Evolutionary conservation across 352 stramenopile species (phyloP), one percentile per base, ranked within the genome.

Genomic region (Pythium rhizo-oryzae): DNA sequence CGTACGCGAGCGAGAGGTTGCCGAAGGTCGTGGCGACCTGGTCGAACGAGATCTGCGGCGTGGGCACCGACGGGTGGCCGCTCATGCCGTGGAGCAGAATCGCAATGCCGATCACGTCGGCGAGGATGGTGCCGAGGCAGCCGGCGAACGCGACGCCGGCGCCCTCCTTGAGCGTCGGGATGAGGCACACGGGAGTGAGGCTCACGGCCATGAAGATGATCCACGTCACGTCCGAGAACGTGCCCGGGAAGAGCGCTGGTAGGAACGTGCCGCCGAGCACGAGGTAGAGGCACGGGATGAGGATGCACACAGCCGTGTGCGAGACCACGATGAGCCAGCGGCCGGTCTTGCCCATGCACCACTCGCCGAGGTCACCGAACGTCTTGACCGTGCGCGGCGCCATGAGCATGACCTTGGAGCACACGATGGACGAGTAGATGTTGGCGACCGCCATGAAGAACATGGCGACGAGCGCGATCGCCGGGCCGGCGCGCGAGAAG

Each of bases 231-330:
- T 65, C 23, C 7, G 7, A 33, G 52, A 77, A 75, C 16, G 62
- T 30, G 46, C n/a, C 70, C 1, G 79, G 75, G 66, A 90, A 91
- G 25, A 91, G 79, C 13, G 62, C 62, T 49, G 80, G 67, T 3
- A 89, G 65, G 23, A 90, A 53, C 39, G 67, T 80, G 47, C 82
- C 80, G 18, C 80, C 80, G 16, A 88, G 75, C 50, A 90, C 80
- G 13, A 90, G 74, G 72, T 82, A 87, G 15, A 59, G 52, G 41
- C 64, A 71, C 24, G 73, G 69, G 4, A 74, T 56, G 7, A 75
- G 39, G 13, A 74, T 57, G 49, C 73, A 80, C 25, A 69, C 62
- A 37, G 33, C 50, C 61, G 67, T 73, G 19, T 72, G 74, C 15
- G 70, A 73, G 28, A 70, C 37, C 15, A 75, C 60, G 16, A 81